Evolutionary conservation across 805 yeast genomes (phyloP), one percentile per base, ranked within the genome.

Genomic region (Kluyveromyces nonfermentans): DNA sequence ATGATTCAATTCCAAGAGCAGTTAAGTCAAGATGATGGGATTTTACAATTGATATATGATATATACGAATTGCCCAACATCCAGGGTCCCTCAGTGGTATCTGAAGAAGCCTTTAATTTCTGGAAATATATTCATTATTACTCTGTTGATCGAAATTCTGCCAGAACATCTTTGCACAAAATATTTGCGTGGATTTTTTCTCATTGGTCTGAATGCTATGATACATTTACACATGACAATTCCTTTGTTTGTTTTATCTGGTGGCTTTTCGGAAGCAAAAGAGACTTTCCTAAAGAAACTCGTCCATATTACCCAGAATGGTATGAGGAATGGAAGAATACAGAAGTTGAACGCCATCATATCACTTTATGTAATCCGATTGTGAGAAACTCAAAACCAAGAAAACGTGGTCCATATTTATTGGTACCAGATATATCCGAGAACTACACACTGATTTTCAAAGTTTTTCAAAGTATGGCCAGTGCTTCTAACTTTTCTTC

Each of bases 1-100:
- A 47, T 39, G 17, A 53, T 45, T 43, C 51, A 40, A 44, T 60
- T 12, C 43, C 64, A 5, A 38, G 47, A 1, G 25, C 19, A 10
- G 42, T 48, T 3, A 42, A 37, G 52, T 1, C 40, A 46, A 3
- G 83, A 78, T 42, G 56, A 57, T 7, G 57, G 74, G 0, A 51
- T 78, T 7, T 44, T 64, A 4, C 73, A 68, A 36, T 75, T 74
- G 47, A 57, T 79, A 28, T 73, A 72, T 35, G 73, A 72, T 22
- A 42, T 78, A 1, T 61, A 74, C 38, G 82, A 79, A 32, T 55
- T 74, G 5, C 63, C 84, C 0, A 82, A 76, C 37, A 63, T 79
- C 0, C 75, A 73, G 56, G 90, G 90, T 0, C 90, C 93, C 2
- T 54, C 61, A 1, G 19, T 49, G 1, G 42, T 80, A 1, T 66